phyloP scores from a whole-genome alignment of 2,329 filamentous ascomycete genomes.

The Verticillium albo-atrum region DNA sequence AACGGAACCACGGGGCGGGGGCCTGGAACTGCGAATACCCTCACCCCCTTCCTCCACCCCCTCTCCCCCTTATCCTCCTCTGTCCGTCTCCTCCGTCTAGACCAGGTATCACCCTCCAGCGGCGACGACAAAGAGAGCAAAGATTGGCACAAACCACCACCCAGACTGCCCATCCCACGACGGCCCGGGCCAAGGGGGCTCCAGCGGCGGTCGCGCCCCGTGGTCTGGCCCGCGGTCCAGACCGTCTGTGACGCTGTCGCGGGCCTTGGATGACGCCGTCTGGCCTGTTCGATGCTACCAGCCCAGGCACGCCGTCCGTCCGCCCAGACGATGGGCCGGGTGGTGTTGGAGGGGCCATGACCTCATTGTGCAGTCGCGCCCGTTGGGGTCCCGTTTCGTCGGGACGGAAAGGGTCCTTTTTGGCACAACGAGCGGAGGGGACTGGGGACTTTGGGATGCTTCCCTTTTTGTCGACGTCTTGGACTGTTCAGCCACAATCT shows the following conservation, averaged over 20 bases:
- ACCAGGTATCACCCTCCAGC: not conserved
- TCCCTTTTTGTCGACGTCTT: not conserved
- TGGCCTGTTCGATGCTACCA: too few relatives aligned
- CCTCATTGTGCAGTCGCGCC: not conserved
- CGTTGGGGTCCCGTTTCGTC: not conserved
- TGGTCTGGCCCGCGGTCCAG: not conserved
- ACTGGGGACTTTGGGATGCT: not conserved
- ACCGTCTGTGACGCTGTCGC: not conserved
- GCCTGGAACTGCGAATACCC: not conserved
- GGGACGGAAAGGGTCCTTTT: not conserved
- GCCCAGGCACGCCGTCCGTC: not conserved
- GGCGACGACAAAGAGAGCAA: too few relatives aligned
- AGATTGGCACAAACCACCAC: too few relatives aligned
- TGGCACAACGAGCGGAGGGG: not conserved
- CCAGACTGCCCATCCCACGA: too few relatives aligned
- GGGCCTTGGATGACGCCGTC: not conserved
- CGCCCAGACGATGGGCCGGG: not conserved
- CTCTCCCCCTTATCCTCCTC: not conserved
- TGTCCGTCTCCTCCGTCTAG: not conserved
- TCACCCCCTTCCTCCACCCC: not conserved
- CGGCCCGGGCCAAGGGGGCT: too few relatives aligned
- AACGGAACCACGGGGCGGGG: not conserved
- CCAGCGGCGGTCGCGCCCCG: too few relatives aligned
- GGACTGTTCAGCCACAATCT: not conserved
- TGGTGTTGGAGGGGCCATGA: not conserved